Conservation (phyloP, 306 rosid genomes). For the Prunus salicina region DNA sequence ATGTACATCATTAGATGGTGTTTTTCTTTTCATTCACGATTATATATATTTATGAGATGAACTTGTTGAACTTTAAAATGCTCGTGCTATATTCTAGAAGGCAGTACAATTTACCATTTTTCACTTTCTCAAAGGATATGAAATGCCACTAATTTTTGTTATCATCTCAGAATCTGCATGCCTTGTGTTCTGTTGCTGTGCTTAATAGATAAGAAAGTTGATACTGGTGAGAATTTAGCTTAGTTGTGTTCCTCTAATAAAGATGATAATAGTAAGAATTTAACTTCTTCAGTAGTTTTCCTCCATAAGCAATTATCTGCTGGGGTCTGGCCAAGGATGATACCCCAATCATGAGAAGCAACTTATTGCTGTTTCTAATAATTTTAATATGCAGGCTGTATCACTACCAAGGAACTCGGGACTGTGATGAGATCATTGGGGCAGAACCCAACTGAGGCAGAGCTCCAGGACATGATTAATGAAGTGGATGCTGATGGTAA, state of each 20-base stretch:
- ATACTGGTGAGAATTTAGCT: neutral
- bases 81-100: too few relatives aligned
- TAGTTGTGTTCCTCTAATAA: neutral
- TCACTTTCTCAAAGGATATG: neutral
- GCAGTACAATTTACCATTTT: neutral
- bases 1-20: neutral
- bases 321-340: neutral
- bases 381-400: slow-evolving; percentile 1
- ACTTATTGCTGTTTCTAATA: neutral
- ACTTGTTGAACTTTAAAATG: neutral
- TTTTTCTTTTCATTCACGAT: neutral
- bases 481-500: slow-evolving; percentile 10
- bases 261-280: too few relatives aligned
- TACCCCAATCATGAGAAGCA: neutral
- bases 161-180: neutral
- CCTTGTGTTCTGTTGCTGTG: neutral
- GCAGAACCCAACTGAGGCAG: slow-evolving; percentile 4
- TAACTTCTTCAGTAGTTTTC: too few relatives aligned
- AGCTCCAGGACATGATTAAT: slow-evolving; percentile 13
- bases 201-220: neutral
- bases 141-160: neutral
- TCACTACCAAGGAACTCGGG: slow-evolving; percentile 4
- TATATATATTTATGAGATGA: neutral
- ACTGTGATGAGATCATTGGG: slow-evolving; percentile 8
- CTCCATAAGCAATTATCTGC: neutral